Percentiles rank a stretch among this genome's conserved stretches.
Conservation (phyloP, 495 filamentous ascomycete genomes). For the Hyaloscypha finlandica region DNA sequence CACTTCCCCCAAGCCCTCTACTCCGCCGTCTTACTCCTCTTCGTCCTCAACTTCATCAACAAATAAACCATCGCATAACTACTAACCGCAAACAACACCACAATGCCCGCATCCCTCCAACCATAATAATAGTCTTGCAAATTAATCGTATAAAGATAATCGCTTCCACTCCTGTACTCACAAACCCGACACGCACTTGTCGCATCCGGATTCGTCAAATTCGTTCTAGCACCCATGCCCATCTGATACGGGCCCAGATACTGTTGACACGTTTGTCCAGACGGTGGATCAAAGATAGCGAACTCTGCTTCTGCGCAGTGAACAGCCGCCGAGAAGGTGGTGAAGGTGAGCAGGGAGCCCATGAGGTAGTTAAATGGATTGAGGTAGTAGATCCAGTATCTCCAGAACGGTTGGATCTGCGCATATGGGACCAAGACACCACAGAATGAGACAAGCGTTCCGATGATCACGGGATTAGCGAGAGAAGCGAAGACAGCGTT, state of each 20-base stretch:
- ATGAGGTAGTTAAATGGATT: constrained; percentile 59
- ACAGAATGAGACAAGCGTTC: constrained; percentile 54
- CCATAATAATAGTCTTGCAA: constrained; percentile 48
- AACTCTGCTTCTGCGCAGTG: constrained; percentile 57
- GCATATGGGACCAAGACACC: constrained; percentile 56
- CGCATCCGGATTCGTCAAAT: constrained; percentile 43
- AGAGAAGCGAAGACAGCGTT: constrained; percentile 56
- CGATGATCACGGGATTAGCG: constrained; percentile 54
- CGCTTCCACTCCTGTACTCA: constrained; percentile 56
- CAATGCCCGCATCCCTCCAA: constrained; percentile 60
- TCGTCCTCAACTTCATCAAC: constrained; percentile 50
- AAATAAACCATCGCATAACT: constrained; percentile 49
- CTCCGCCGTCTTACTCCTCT: constrained; percentile 42
- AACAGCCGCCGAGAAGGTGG: constrained; percentile 57
- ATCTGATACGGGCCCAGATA: constrained; percentile 32
- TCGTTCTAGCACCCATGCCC: constrained; percentile 33
- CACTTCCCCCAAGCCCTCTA: neutral
- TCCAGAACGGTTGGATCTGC: constrained; percentile 56
- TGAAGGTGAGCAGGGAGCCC: constrained; percentile 52
- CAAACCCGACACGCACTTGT: constrained; percentile 61
- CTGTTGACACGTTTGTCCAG: constrained; percentile 19
- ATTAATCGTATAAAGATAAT: constrained; percentile 47
- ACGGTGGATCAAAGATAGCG: constrained; percentile 55
- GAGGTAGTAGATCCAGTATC: constrained; percentile 61
- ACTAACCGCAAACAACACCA: constrained; percentile 47